Base-by-base conservation (phyloP, 306 rosid species). In the Sicyos edulis region DNA sequence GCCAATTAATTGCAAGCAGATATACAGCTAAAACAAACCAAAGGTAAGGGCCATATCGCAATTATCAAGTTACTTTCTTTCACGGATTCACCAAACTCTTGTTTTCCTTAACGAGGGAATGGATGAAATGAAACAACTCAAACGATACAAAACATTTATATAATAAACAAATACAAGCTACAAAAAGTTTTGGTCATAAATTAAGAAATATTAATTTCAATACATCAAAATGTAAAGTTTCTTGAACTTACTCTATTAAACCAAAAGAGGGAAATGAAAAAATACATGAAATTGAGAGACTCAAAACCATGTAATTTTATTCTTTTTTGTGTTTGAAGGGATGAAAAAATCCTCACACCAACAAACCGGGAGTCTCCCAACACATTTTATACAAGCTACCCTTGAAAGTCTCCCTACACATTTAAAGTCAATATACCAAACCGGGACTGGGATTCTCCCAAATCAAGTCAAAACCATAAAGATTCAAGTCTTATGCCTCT, bases 401-500 rank as follows among this genome's bases (percentile, higher is more conserved):
- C 42, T 37, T 37, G 42, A 37, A 37, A 37, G 42, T 37, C 42
- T 37, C 42, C 42, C 42, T 6, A 37, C 42, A 37, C 4, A 37
- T 37, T 37, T 37, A 4, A 37, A 4, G 42, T 4, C 42, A 37
- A 37, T 37, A 37, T 37, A 37, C 42, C 42, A 37, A 37, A 37
- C 42, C 7, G 42, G 7, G 42, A 37, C 42, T 4, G 42, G 7
- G 42, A 37, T 2, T 37, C 42, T 37, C 42, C 42, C 42, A 37
- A 37, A 2, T 4, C 4, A 37, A 4, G 42, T 37, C 42, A 37
- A 37, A 37, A 37, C 7, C 51, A 40, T n/a, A 34, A 5, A 61
- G 68, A 19, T 63, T 63, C 70, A 40, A 40, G 24, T 40, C n/a
- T n/a, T n/a, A 63, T 63, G 70, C 70, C 70, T 63, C 70, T 16